Evolutionary conservation across 192 early-diverging fungal genomes (phyloP).

Genomic region (Podila clonocystis): DNA sequence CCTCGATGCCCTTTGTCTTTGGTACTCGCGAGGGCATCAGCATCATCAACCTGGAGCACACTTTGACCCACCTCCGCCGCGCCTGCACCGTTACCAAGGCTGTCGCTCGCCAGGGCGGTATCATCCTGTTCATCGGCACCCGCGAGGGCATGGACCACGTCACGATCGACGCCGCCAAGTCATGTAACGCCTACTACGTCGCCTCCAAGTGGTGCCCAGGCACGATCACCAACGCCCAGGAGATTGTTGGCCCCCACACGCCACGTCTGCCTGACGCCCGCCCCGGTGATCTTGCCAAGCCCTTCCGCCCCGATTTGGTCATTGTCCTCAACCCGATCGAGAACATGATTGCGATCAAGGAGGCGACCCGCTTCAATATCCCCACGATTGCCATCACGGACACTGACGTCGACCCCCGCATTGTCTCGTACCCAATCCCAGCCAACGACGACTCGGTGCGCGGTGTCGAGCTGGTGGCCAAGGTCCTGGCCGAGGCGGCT

Average conservation of each 20-base stretch:
- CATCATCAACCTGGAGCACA: slow-evolving; percentile 95
- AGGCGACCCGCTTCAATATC: slow-evolving; percentile 79
- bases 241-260: slow-evolving; percentile 71
- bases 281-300: slow-evolving; percentile 51
- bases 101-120: slow-evolving; percentile 80
- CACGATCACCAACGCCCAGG: slow-evolving; percentile 84
- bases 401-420: slow-evolving; percentile 88
- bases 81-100: slow-evolving; percentile 78
- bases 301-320: slow-evolving; percentile 83
- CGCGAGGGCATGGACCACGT: slow-evolving; percentile 72
- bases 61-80: slow-evolving; percentile 82
- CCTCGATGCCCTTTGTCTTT: slow-evolving; percentile 88
- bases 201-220: slow-evolving; percentile 87
- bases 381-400: slow-evolving; percentile 93
- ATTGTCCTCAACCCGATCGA: slow-evolving; percentile 87
- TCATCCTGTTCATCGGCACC: slow-evolving; percentile 88
- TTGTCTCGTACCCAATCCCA: slow-evolving; percentile 91
- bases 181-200: slow-evolving; percentile 81
- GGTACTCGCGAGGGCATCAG: slow-evolving; percentile 89
- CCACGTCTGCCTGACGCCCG: slow-evolving; percentile 55
- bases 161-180: slow-evolving; percentile 83
- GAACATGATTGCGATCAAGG: slow-evolving; percentile 82
- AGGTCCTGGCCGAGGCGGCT: slow-evolving; percentile 78
- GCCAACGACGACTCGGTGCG: slow-evolving; percentile 92
- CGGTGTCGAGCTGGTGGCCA: slow-evolving; percentile 82